Evolutionary conservation across 306 rosid species (phyloP).

Genomic region (Hippophae gyantsensis): DNA sequence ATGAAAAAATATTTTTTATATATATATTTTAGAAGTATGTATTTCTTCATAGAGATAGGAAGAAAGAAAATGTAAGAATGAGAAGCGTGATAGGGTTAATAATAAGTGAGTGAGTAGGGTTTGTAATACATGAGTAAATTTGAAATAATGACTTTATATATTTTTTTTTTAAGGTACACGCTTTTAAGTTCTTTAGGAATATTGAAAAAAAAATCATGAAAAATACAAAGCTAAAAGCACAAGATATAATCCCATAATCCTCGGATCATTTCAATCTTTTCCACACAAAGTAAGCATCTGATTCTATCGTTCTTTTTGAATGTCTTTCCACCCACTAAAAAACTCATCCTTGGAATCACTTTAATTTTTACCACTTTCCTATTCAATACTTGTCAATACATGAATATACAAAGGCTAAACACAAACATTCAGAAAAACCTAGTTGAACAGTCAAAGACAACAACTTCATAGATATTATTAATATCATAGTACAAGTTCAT

Average conservation of each 20-base stretch:
- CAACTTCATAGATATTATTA: background rate
- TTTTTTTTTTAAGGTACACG: no score
- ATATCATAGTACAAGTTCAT: background rate
- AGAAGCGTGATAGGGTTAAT: no score
- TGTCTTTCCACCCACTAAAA: conserved; percentile 16
- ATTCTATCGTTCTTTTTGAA: conserved; percentile 26
- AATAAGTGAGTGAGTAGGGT: no score
- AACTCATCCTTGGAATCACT: conserved; percentile 35
- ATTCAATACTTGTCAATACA: conserved; percentile 1
- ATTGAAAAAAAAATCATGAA: background rate
- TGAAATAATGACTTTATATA: no score
- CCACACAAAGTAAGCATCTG: conserved; percentile 42
- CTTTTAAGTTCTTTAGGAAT: conserved; percentile 12
- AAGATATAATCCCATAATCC: conserved; percentile 24
- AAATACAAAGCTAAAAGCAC: conserved; percentile 7
- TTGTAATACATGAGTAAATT: no score
- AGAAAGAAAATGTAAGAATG: no score
- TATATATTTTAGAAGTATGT: no score
- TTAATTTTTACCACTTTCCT: background rate
- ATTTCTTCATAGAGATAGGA: no score
- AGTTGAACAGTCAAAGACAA: background rate
- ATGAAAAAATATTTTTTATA: no score
- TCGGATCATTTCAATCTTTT: conserved; percentile 26
- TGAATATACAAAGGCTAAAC: conserved; percentile 25
- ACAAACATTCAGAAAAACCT: no score